These are phyloP conservation scores for Metschnikowia picachoensis DNA, from an alignment of 805 yeast species.

Conservation along the genomic window DNA sequence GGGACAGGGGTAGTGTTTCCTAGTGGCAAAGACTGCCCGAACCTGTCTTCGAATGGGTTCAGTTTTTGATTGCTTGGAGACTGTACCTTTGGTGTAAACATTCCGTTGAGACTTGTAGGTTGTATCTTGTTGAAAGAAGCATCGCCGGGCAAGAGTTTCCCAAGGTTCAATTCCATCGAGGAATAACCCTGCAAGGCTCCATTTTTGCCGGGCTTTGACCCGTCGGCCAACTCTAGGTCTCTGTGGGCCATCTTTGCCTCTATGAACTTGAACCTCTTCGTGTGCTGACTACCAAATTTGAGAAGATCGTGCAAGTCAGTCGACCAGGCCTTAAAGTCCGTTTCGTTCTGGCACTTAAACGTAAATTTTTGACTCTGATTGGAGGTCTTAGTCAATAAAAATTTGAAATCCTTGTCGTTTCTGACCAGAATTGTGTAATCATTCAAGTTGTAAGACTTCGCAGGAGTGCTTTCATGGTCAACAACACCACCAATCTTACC, in stretches of 20 bases:
- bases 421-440: constrained; percentile 32
- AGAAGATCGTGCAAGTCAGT: constrained; percentile 52
- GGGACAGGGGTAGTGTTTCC: constrained; percentile 3
- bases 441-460: constrained; percentile 40
- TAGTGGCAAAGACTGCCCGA: constrained; percentile 11
- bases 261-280: constrained; percentile 47
- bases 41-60: constrained; percentile 38
- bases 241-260: constrained; percentile 36
- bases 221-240: constrained; percentile 5
- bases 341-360: constrained; percentile 43
- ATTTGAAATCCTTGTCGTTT: constrained; percentile 32
- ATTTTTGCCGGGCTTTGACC: background rate
- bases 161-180: constrained; percentile 15
- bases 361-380: constrained; percentile 30
- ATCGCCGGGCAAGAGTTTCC: constrained; percentile 13
- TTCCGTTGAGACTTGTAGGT: constrained; percentile 27
- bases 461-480: constrained; percentile 38
- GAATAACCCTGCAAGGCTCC: constrained; percentile 2
- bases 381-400: constrained; percentile 28
- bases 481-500: constrained; percentile 39
- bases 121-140: constrained; percentile 12
- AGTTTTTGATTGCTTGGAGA: constrained; percentile 31
- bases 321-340: constrained; percentile 50
- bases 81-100: constrained; percentile 35
- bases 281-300: constrained; percentile 40